Evolutionary conservation across 1,284 basidiomycete genomes (phyloP).

Genomic region (Tylopilus sp.): DNA sequence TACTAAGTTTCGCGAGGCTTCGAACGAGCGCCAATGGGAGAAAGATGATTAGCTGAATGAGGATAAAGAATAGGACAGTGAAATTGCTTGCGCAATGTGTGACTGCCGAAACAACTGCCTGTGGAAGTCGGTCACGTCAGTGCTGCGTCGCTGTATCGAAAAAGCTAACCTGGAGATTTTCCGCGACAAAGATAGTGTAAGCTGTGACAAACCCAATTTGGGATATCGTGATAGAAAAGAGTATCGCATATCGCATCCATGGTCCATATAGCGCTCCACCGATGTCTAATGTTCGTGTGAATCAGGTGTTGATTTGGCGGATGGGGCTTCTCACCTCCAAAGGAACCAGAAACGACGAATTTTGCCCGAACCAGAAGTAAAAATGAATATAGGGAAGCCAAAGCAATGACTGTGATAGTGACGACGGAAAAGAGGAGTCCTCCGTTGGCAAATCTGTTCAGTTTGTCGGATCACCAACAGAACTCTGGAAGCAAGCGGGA

Average conservation of each 20-base stretch:
- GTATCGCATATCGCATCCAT: constrained; percentile 88
- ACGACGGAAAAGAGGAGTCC: constrained; percentile 87
- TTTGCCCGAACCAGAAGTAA: constrained; percentile 87
- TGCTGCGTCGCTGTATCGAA: background rate
- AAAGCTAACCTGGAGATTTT: constrained; percentile 67
- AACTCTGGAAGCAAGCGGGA: background rate
- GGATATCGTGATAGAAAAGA: constrained; percentile 83
- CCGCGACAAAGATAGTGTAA: constrained; percentile 94
- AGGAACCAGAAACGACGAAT: constrained; percentile 85
- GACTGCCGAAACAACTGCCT: constrained; percentile 81
- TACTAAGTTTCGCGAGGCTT: constrained; percentile 88
- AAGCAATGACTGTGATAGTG: constrained; percentile 76
- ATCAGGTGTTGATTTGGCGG: background rate
- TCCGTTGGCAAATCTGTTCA: constrained; percentile 85
- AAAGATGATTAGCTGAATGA: constrained; percentile 82
- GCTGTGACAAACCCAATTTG: constrained; percentile 88
- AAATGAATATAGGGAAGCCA: constrained; percentile 92
- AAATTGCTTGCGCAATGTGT: constrained; percentile 73
- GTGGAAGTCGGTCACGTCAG: constrained; percentile 4
- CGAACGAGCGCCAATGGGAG: constrained; percentile 82
- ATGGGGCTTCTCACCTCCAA: constrained; percentile 63
- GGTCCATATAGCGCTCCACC: constrained; percentile 89
- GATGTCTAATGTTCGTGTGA: constrained; percentile 61
- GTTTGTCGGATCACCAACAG: constrained; percentile 9
- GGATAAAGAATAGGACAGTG: constrained; percentile 76